phyloP scores from a whole-genome alignment of 83 land plant genomes.

The Thuja plicata region DNA sequence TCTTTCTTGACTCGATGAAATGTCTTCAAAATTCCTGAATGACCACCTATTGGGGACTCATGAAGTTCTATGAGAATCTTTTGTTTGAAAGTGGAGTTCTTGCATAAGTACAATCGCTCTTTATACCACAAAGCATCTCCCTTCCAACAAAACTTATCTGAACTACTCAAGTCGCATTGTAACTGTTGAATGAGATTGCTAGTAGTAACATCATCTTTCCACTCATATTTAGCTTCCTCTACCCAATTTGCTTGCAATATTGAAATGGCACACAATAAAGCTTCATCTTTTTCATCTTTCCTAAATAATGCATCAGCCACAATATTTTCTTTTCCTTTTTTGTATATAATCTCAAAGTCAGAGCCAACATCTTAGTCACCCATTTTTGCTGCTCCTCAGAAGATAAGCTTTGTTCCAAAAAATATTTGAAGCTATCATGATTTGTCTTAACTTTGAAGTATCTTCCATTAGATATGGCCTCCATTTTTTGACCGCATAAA shows the following conservation, averaged over 20 bases:
- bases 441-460: neutral
- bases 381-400: neutral
- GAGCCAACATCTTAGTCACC: no score
- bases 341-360: no score
- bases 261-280: neutral
- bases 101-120: neutral
- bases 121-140: neutral
- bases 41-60: neutral
- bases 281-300: no score
- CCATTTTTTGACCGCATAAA: no score
- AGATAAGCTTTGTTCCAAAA: neutral
- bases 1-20: neutral
- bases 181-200: neutral
- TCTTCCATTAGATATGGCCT: neutral
- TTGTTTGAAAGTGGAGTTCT: neutral
- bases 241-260: neutral
- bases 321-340: no score
- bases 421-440: neutral
- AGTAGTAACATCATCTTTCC: neutral
- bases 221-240: neutral
- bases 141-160: neutral
- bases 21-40: neutral
- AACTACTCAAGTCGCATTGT: neutral
- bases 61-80: neutral
- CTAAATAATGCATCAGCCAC: no score